These are phyloP conservation scores for Capsicum baccatum DNA, from an alignment of 257 asterid species.

Conservation along the genomic window DNA sequence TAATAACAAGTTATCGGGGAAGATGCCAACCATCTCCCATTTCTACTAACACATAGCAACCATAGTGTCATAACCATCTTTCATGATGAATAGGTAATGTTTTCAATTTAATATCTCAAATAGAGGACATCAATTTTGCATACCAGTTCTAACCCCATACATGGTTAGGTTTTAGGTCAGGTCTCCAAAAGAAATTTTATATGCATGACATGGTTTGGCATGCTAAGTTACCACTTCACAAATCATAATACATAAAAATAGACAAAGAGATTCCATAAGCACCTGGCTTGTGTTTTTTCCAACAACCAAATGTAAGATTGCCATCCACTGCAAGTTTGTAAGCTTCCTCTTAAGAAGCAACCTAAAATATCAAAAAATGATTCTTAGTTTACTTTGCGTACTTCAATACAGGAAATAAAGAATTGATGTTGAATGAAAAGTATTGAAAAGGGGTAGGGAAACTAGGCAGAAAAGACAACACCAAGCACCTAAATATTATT, in stretches of 20 bases:
- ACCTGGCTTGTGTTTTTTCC: constrained; percentile 99
- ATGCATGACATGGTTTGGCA: not conserved
- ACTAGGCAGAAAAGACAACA: not conserved
- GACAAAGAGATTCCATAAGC: constrained; percentile 30
- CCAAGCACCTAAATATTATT: too few species aligned
- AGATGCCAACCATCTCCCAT: too few species aligned
- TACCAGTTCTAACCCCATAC: not conserved
- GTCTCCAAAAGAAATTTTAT: not conserved
- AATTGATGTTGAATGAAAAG: not conserved
- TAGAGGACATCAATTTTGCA: not conserved
- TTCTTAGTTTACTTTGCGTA: constrained; percentile 32
- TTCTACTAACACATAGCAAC: not conserved
- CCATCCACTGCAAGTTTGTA: constrained; percentile 69
- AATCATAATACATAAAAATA: not conserved
- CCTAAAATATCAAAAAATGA: constrained; percentile 56
- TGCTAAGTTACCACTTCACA: not conserved
- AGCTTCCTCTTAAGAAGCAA: constrained; percentile 97
- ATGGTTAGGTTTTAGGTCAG: not conserved
- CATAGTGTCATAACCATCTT: not conserved
- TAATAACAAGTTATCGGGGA: too few species aligned
- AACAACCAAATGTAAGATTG: constrained; percentile 59
- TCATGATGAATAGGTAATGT: not conserved
- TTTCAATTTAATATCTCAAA: not conserved
- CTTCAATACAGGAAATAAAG: not conserved
- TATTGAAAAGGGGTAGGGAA: not conserved